A percentile compares a stretch with the other conserved stretches of the same genome.
phyloP scores from a whole-genome alignment of 805 yeast genomes.

The Candida chilensis region DNA sequence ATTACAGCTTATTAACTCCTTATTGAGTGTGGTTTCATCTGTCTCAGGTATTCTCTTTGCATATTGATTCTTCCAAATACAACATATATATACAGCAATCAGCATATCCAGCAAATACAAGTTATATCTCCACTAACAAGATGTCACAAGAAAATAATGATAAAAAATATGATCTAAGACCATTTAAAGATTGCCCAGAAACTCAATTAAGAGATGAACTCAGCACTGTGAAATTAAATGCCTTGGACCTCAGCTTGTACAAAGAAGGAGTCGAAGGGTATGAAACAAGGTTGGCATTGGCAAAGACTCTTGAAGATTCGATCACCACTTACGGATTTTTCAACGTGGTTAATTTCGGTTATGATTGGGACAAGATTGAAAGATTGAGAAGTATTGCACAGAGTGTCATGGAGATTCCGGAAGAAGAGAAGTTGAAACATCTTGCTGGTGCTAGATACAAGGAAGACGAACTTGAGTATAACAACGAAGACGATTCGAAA shows the following conservation, averaged over 20 bases:
- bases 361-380: constrained; percentile 17
- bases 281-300: constrained; percentile 17
- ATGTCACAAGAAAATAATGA: too few species aligned
- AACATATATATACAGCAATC: too few species aligned
- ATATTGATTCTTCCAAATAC: too few species aligned
- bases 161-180: constrained; percentile 16
- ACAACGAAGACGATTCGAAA: too few species aligned
- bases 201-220: constrained; percentile 7
- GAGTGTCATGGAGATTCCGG: constrained; percentile 27
- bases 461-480: constrained; percentile 4
- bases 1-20: too few species aligned
- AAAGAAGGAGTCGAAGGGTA: constrained; percentile 24
- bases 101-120: too few species aligned
- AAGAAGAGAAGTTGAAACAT: constrained; percentile 24
- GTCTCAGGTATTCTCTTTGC: too few species aligned
- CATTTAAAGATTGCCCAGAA: constrained; percentile 15
- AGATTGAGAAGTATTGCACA: constrained; percentile 30
- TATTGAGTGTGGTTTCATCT: too few species aligned
- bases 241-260: constrained; percentile 24
- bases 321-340: constrained; percentile 34
- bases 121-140: too few species aligned
- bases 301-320: constrained; percentile 25
- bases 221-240: constrained; percentile 16
- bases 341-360: constrained; percentile 30
- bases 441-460: constrained; percentile 24